phyloP scores from a whole-genome alignment of 257 asterid genomes.

The Penstemon barbatus region DNA sequence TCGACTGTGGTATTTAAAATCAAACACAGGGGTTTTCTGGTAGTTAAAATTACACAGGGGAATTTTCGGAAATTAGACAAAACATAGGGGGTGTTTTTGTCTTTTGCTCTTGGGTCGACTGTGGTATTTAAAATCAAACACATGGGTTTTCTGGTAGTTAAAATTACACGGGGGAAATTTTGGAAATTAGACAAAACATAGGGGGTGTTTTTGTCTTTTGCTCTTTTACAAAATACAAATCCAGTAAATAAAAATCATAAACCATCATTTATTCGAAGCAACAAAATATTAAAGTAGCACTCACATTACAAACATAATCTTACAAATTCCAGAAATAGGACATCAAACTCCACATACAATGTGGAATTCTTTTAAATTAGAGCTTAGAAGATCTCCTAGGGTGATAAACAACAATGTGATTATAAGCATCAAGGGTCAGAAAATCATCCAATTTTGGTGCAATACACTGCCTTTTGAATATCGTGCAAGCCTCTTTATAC shows the following conservation, averaged over 20 bases:
- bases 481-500: slow-evolving; percentile 80
- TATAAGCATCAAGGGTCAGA: slow-evolving; percentile 81
- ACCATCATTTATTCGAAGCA: not conserved
- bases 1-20: no score
- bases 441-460: slow-evolving; percentile 72
- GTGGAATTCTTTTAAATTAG: slow-evolving; percentile 19
- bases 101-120: no score
- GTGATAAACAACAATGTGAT: slow-evolving; percentile 61
- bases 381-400: slow-evolving; percentile 60
- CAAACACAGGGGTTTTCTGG: no score
- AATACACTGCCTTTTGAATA: slow-evolving; percentile 76
- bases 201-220: no score
- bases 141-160: no score
- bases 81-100: no score
- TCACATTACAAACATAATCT: not conserved
- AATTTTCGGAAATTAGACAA: no score
- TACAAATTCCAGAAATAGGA: not conserved
- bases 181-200: no score
- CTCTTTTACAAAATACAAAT: no score
- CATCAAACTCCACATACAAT: not conserved
- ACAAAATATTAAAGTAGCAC: not conserved
- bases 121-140: no score
- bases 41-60: no score
- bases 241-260: not conserved
- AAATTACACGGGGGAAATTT: no score